Conservation (phyloP, 495 filamentous ascomycete genomes). For the Aspergillus cristatus region DNA sequence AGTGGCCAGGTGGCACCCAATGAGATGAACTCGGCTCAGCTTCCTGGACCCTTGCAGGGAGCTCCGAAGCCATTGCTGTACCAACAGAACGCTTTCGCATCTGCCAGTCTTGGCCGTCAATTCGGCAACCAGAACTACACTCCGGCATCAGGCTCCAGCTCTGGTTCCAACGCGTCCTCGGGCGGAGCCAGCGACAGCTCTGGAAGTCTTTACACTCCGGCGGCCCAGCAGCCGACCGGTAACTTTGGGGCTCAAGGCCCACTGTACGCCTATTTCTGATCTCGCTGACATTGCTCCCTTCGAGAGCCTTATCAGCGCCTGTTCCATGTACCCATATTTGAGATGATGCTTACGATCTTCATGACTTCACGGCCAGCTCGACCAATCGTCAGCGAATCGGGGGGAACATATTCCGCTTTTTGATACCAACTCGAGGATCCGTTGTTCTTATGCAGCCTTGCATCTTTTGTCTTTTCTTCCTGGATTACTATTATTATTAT, state of each 20-base stretch:
- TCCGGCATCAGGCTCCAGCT: constrained; percentile 21
- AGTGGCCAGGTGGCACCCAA: constrained; percentile 32
- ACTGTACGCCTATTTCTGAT: constrained; percentile 27
- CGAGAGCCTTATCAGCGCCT: constrained; percentile 6
- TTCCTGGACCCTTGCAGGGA: constrained; percentile 22
- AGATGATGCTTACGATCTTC: constrained; percentile 36
- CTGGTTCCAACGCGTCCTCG: constrained; percentile 23
- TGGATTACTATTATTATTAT: constrained; percentile 7
- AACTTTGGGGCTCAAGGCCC: constrained; percentile 21
- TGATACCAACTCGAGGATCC: constrained; percentile 25
- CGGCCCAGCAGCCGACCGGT: constrained; percentile 16
- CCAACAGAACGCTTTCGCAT: constrained; percentile 17
- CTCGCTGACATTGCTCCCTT: constrained; percentile 2
- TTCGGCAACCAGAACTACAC: constrained; percentile 20
- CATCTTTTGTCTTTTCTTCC: constrained; percentile 15
- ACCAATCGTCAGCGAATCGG: constrained; percentile 25
- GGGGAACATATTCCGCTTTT: constrained; percentile 17
- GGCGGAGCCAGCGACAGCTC: constrained; percentile 19
- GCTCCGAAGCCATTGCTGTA: constrained; percentile 25
- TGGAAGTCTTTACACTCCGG: constrained; percentile 15
- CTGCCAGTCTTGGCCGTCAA: constrained; percentile 13
- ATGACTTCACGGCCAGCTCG: constrained; percentile 35
- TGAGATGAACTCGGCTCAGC: constrained; percentile 26
- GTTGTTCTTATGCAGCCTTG: constrained; percentile 18
- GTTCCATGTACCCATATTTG: constrained; percentile 34